Evolutionary conservation across 2,329 filamentous ascomycete genomes (phyloP).

Genomic region (Aspergillus viridinutans): DNA sequence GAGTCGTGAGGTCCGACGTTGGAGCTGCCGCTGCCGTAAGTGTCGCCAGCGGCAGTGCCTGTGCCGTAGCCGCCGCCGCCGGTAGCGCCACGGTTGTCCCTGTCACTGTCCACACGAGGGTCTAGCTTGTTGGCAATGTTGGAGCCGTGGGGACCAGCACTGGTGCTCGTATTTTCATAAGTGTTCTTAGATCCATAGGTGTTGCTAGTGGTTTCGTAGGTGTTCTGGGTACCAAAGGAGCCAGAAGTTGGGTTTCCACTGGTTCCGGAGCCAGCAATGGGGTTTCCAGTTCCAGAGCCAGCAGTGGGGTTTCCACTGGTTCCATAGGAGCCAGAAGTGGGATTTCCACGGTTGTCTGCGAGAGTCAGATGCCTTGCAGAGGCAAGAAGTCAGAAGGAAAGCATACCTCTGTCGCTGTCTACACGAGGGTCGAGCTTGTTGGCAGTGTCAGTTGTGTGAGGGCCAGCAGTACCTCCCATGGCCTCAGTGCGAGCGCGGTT

Average conservation of each 20-base stretch:
- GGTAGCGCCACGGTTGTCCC: too few species aligned
- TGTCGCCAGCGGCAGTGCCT: neutral
- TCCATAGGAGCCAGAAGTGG: neutral
- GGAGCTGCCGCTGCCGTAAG: slow-evolving; percentile 1
- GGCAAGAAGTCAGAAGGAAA: too few species aligned
- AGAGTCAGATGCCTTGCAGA: too few species aligned
- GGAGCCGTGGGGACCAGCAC: slow-evolving; percentile 18
- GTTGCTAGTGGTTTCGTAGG: neutral
- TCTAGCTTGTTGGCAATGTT: slow-evolving; percentile 21
- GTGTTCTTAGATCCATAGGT: neutral
- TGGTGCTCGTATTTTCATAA: slow-evolving; percentile 1
- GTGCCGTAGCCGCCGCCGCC: neutral
- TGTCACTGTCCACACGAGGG: too few species aligned
- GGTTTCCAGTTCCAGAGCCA: too few species aligned
- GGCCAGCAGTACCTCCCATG: neutral
- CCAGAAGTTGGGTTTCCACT: too few species aligned
- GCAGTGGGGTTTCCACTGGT: too few species aligned
- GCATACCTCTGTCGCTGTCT: neutral
- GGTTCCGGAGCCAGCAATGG: too few species aligned
- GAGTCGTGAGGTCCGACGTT: slow-evolving; percentile 19
- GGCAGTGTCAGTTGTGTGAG: neutral
- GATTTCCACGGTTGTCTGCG: neutral
- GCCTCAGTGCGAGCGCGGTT: slow-evolving; percentile 7
- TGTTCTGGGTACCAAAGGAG: neutral
- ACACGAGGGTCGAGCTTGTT: neutral